Evolutionary conservation across 768 basidiomycete genomes (phyloP).

Genomic region (Tephrocybe sp.): DNA sequence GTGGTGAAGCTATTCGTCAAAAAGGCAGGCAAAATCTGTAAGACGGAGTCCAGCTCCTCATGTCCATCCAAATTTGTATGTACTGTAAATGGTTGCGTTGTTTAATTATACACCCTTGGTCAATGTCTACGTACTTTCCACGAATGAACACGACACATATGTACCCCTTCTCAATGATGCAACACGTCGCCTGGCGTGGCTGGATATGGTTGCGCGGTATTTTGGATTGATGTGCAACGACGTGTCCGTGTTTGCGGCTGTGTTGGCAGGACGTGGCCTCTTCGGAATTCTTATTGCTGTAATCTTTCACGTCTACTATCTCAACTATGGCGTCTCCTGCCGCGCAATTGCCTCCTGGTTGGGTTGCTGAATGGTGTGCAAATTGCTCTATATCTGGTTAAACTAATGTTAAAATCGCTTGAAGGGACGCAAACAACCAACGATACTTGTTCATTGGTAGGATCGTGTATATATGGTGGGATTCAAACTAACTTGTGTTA

Average conservation of each 20-base stretch:
- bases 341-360: conserved; percentile 85
- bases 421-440: conserved; percentile 78
- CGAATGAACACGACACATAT: too few relatives aligned
- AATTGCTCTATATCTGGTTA: neutral
- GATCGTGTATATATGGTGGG: conserved; percentile 25
- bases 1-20: conserved; percentile 57
- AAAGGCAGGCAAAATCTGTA: conserved; percentile 29
- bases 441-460: conserved; percentile 88
- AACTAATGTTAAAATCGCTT: conserved; percentile 18
- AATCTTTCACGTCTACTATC: conserved; percentile 18
- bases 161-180: too few relatives aligned
- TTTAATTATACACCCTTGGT: too few relatives aligned
- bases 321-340: conserved; percentile 48
- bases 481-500: conserved; percentile 33
- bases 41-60: neutral
- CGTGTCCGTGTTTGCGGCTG: conserved; percentile 27
- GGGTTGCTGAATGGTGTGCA: conserved; percentile 88
- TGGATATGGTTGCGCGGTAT: neutral
- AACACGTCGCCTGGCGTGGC: too few relatives aligned
- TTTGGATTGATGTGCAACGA: conserved; percentile 22
- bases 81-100: too few relatives aligned
- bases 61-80: too few relatives aligned
- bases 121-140: too few relatives aligned
- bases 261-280: conserved; percentile 29
- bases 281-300: conserved; percentile 10